Base-by-base conservation (phyloP, 805 yeast genomes). In the Cyberlindnera maritima region DNA sequence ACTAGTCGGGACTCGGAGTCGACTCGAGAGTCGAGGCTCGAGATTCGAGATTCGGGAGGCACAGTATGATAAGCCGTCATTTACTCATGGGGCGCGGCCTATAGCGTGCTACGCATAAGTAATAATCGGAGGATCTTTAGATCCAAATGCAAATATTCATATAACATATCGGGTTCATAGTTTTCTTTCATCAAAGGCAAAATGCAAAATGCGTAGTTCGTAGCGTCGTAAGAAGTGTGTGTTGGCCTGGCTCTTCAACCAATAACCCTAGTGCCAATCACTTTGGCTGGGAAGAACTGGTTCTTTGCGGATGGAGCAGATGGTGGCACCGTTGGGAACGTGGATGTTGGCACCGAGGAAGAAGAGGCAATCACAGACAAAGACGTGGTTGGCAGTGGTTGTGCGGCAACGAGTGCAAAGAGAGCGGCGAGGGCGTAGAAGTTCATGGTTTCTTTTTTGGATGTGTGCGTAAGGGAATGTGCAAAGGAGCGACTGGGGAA, bases 211-310 rank as follows among this genome's bases (percentile, higher is more conserved):
- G 9, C 9, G 25, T 21, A 12, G 26, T 19, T 35, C 37, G 37
- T 35, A 35, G 12, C 37, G 37, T 35, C 37, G 15, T 35, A 14
- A 36, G 18, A 21, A 13, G 18, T n/a, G n/a, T n/a, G 37, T 34
- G 25, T 18, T 10, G 35, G 20, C 14, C n/a, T 14, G n/a, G n/a
- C 14, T 17, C 9, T 15, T 39, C 36, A 52, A 11, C 52, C 49
- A 11, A 52, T 13, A 5, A 41, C 45, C 35, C 55, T 52, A 6
- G 47, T 46, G 36, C 41, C 55, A 28, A 52, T 41, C 31, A 52
- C 55, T 21, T 43, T 46, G 2, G 49, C 47, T 11, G 50, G 46
- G 50, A 52, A 52, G 45, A 52, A 52, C 43, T 52, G 55, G 32
- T 52, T 52, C 36, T 33, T 46, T 12, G 44, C 28, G 10, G 48